Evolutionary conservation across 1,284 basidiomycete genomes (phyloP).

Genomic region (Cryptococcus sp.): DNA sequence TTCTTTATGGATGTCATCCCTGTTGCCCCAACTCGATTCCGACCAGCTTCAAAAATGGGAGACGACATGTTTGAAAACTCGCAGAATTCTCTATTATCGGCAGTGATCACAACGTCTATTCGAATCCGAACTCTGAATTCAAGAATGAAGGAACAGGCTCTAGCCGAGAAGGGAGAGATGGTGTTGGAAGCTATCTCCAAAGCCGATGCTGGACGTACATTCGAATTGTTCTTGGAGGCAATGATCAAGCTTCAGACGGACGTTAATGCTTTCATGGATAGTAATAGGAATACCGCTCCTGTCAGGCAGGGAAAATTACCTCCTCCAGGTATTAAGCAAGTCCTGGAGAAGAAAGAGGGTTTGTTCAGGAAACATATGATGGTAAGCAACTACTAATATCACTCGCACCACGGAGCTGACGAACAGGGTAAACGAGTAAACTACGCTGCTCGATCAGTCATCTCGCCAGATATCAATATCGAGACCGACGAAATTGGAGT

Average conservation of each 20-base stretch:
- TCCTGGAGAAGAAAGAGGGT: slow-evolving; percentile 98
- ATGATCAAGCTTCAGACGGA: slow-evolving; percentile 89
- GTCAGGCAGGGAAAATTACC: slow-evolving; percentile 87
- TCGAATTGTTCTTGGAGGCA: slow-evolving; percentile 70
- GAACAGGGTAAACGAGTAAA: slow-evolving; percentile 96
- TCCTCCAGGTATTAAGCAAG: slow-evolving; percentile 92
- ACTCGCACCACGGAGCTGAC: neutral
- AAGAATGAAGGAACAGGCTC: slow-evolving; percentile 54
- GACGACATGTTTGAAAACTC: slow-evolving; percentile 94
- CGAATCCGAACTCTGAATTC: slow-evolving; percentile 73
- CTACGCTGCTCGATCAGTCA: slow-evolving; percentile 97
- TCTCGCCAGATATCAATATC: slow-evolving; percentile 98
- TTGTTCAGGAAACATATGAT: slow-evolving; percentile 99
- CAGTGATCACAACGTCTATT: slow-evolving; percentile 76
- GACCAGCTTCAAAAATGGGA: slow-evolving; percentile 88
- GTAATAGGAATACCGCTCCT: slow-evolving; percentile 86
- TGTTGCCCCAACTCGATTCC: slow-evolving; percentile 91
- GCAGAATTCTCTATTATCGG: slow-evolving; percentile 90
- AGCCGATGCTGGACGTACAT: slow-evolving; percentile 55
- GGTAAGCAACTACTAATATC: slow-evolving; percentile 53
- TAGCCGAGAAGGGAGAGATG: slow-evolving; percentile 52
- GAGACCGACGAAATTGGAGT: slow-evolving; percentile 99
- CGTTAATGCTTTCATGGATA: slow-evolving; percentile 97
- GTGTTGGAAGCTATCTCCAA: slow-evolving; percentile 45
- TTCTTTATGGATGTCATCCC: slow-evolving; percentile 95